Evolutionary conservation across 257 asterid genomes (phyloP).

Genomic region (Solanum chilense): DNA sequence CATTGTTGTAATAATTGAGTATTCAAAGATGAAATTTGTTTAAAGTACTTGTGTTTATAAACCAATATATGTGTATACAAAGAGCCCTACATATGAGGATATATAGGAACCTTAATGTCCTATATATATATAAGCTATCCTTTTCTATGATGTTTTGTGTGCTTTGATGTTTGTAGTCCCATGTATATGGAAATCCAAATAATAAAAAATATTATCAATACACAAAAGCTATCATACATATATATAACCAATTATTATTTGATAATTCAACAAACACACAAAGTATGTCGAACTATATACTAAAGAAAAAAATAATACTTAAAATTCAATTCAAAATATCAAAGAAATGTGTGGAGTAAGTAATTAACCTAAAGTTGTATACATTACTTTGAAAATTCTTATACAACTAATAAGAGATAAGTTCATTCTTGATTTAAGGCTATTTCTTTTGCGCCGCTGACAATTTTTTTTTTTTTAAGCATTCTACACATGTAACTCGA

Average conservation of each 20-base stretch:
- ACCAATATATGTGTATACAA: background rate
- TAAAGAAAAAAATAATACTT: background rate
- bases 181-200: background rate
- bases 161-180: background rate
- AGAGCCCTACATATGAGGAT: background rate
- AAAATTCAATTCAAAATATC: background rate
- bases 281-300: background rate
- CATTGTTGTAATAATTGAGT: background rate
- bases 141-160: background rate
- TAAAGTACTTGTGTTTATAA: background rate
- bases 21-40: background rate
- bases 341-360: background rate
- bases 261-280: background rate
- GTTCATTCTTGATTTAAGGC: background rate
- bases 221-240: background rate
- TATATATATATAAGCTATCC: background rate
- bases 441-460: background rate
- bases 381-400: background rate
- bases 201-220: background rate
- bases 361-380: background rate
- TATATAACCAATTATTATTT: background rate
- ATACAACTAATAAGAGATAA: background rate
- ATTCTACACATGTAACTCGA: background rate
- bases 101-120: background rate
- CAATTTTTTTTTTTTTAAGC: background rate